Percentiles rank a stretch among this genome's conserved stretches.
Evolutionary conservation across 495 filamentous ascomycete species (phyloP).

Genomic region (Jackrogersella multiformis): DNA sequence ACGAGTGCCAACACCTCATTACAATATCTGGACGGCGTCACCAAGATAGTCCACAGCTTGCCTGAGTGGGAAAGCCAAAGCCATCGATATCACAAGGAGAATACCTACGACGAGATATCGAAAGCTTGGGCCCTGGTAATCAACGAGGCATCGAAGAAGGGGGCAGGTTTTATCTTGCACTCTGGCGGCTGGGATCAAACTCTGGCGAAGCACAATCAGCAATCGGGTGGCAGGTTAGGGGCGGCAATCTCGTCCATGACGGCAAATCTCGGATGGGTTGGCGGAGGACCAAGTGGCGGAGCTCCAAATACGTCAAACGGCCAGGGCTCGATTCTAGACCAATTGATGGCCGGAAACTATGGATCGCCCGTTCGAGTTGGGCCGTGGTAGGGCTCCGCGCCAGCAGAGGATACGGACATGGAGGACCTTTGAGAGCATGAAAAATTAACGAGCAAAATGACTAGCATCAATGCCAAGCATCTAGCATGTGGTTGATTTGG

Average conservation of each 20-base stretch:
- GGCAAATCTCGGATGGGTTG: slow-evolving; percentile 81
- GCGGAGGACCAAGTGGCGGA: slow-evolving; percentile 55
- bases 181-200: slow-evolving; percentile 94
- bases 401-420: background rate
- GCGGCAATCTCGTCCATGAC: slow-evolving; percentile 80
- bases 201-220: slow-evolving; percentile 86
- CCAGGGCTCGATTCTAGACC: slow-evolving; percentile 75
- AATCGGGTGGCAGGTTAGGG: slow-evolving; percentile 82
- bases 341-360: slow-evolving; percentile 81
- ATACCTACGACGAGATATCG: slow-evolving; percentile 94
- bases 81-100: slow-evolving; percentile 90
- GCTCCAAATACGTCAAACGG: slow-evolving; percentile 49
- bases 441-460: slow-evolving; percentile 32
- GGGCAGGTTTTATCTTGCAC: slow-evolving; percentile 89
- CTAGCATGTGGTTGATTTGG: slow-evolving; percentile 12
- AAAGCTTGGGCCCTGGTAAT: slow-evolving; percentile 94
- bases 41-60: slow-evolving; percentile 85
- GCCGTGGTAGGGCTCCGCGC: slow-evolving; percentile 62
- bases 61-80: slow-evolving; percentile 86
- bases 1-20: slow-evolving; percentile 79
- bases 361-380: slow-evolving; percentile 79
- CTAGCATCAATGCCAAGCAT: slow-evolving; percentile 26
- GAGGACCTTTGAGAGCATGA: background rate
- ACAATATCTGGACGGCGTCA: slow-evolving; percentile 86
- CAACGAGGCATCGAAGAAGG: slow-evolving; percentile 87